Conservation (phyloP, 176 grass and related monocot genomes). For the Carex pumila region DNA sequence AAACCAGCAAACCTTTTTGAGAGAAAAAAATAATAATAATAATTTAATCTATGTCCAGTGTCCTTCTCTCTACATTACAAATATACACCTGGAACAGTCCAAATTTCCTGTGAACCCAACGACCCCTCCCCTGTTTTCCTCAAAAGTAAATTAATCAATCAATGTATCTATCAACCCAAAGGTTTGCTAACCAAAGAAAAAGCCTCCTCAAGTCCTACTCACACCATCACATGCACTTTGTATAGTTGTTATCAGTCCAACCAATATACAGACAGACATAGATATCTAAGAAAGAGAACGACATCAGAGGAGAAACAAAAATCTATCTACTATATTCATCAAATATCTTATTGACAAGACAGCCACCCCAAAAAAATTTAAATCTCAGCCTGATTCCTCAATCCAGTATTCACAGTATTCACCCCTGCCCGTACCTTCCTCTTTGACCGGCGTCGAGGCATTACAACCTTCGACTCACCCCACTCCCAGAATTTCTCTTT, state of each 20-base stretch:
- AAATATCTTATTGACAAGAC: conserved; percentile 9
- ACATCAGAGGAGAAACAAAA: neutral
- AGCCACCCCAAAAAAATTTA: conserved; percentile 7
- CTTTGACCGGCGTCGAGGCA: conserved; percentile 13
- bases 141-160: conserved; percentile 12
- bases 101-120: conserved; percentile 29
- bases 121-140: neutral
- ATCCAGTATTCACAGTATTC: neutral
- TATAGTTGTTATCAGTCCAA: conserved; percentile 11
- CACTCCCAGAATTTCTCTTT: conserved; percentile 37
- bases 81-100: conserved; percentile 18
- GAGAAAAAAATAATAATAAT: neutral
- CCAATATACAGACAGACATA: conserved; percentile 26
- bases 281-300: conserved; percentile 2
- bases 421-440: neutral
- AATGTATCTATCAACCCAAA: conserved; percentile 17
- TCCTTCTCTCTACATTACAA: conserved; percentile 10
- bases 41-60: conserved; percentile 1
- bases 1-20: neutral
- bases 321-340: conserved; percentile 22
- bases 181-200: conserved; percentile 11
- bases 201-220: conserved; percentile 11
- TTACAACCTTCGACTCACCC: conserved; percentile 54
- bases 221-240: neutral
- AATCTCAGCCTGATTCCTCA: neutral